These are phyloP conservation scores for Psilocybe cyanescens DNA, from an alignment of 768 basidiomycete genomes.

Conservation along the genomic window DNA sequence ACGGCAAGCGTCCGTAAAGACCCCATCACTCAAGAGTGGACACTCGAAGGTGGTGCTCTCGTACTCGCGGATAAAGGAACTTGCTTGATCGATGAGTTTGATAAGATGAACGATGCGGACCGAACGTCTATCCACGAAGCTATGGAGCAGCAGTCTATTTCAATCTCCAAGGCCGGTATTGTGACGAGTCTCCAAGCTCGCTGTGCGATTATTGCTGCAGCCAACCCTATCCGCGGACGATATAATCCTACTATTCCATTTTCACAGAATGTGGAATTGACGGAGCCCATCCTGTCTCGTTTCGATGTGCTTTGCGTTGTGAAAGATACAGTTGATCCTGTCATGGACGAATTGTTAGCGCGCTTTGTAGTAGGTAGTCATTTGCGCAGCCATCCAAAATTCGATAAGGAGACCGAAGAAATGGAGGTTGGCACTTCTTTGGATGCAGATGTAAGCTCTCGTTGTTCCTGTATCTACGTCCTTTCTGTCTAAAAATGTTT, in stretches of 20 bases:
- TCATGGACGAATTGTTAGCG: conserved; percentile 94
- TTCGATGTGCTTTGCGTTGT: conserved; percentile 99
- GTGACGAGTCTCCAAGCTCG: conserved; percentile 98
- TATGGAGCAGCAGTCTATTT: conserved; percentile 99
- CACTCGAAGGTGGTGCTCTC: conserved; percentile 95
- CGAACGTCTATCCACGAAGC: conserved; percentile 99
- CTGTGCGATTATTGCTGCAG: conserved; percentile 96
- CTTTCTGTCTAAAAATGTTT: conserved; percentile 4
- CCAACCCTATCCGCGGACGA: conserved; percentile 95
- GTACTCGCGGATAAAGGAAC: conserved; percentile 99
- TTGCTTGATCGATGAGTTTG: conserved; percentile 98
- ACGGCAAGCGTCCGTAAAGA: conserved; percentile 99
- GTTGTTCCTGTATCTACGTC: not conserved
- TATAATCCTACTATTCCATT: conserved; percentile 99
- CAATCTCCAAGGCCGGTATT: conserved; percentile 98
- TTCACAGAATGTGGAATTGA: conserved; percentile 97
- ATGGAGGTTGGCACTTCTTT: conserved; percentile 89
- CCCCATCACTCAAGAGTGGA: conserved; percentile 97
- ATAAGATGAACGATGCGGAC: conserved; percentile 99
- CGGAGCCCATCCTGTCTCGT: conserved; percentile 96
- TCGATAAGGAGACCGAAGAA: conserved; percentile 86
- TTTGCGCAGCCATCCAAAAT: conserved; percentile 91
- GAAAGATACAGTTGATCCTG: conserved; percentile 96
- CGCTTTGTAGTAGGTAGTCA: conserved; percentile 99
- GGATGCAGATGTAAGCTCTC: conserved; percentile 84